A percentile compares a stretch with the other conserved stretches of the same genome.
phyloP scores from a whole-genome alignment of 148 eudicot species.

The Rhododendron mucronatum region DNA sequence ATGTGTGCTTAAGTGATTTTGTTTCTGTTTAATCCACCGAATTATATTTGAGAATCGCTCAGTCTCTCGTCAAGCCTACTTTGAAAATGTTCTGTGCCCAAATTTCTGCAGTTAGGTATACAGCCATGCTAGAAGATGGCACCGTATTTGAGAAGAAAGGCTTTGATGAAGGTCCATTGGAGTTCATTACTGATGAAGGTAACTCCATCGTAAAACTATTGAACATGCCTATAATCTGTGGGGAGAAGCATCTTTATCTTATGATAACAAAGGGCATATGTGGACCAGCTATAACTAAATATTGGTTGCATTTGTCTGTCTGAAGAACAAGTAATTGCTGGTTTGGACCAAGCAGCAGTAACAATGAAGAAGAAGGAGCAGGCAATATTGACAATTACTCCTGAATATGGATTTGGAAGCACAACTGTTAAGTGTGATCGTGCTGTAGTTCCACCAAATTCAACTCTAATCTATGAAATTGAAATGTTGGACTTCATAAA shows the following conservation, averaged over 20 bases:
- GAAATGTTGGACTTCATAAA: constrained; percentile 57
- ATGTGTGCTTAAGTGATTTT: not conserved
- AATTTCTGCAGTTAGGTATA: constrained; percentile 47
- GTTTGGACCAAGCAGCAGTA: constrained; percentile 51
- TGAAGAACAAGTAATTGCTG: constrained; percentile 58
- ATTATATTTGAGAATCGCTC: not conserved
- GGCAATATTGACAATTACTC: constrained; percentile 42
- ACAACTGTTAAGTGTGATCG: constrained; percentile 39
- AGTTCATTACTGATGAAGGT: constrained; percentile 70
- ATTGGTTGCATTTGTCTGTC: constrained; percentile 1
- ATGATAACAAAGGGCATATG: not conserved
- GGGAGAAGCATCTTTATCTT: not conserved
- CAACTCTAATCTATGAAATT: constrained; percentile 46
- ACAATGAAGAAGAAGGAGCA: constrained; percentile 65
- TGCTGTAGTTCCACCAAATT: constrained; percentile 48
- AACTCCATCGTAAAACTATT: constrained; percentile 3
- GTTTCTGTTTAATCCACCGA: not conserved
- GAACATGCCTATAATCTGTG: not conserved
- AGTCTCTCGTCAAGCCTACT: not conserved
- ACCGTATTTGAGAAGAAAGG: constrained; percentile 56
- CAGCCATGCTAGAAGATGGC: constrained; percentile 57
- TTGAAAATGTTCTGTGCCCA: not conserved
- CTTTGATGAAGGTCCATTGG: constrained; percentile 48
- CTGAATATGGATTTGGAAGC: constrained; percentile 56
- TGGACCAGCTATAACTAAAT: not conserved